Percentiles rank a stretch among this genome's conserved stretches.
phyloP scores from a whole-genome alignment of 805 yeast genomes.

The Spathaspora arborariae region DNA sequence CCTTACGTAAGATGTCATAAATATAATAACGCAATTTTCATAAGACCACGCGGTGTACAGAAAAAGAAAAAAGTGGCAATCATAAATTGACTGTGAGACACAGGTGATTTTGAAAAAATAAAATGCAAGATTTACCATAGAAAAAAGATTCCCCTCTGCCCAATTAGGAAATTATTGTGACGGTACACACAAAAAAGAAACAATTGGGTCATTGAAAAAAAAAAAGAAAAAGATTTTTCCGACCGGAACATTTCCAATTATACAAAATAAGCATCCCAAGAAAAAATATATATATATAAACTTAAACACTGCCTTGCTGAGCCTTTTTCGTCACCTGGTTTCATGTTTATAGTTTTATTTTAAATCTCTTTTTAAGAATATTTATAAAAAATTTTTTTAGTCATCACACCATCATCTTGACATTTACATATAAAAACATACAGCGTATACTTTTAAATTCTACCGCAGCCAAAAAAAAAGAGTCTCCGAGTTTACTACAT shows the following conservation, averaged over 20 bases:
- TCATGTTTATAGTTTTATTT: not conserved
- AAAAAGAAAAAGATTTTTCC: not conserved
- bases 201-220: not conserved
- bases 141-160: conserved; percentile 3
- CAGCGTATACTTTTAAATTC: not conserved
- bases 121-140: not conserved
- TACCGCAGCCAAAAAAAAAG: not conserved
- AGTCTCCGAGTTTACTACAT: not conserved
- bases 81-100: not conserved
- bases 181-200: not conserved
- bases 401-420: not conserved
- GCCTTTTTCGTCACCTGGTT: not conserved
- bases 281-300: not conserved
- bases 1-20: not conserved
- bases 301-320: not conserved
- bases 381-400: not conserved
- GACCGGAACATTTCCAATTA: not conserved
- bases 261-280: not conserved
- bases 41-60: not conserved
- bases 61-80: not conserved
- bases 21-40: not conserved
- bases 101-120: not conserved
- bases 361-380: not conserved
- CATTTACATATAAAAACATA: not conserved
- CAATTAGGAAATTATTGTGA: conserved; percentile 2